Percentiles rank a stretch among this genome's conserved stretches.
phyloP scores from a whole-genome alignment of 1,284 basidiomycete species.

The Gomphus bonarii region DNA sequence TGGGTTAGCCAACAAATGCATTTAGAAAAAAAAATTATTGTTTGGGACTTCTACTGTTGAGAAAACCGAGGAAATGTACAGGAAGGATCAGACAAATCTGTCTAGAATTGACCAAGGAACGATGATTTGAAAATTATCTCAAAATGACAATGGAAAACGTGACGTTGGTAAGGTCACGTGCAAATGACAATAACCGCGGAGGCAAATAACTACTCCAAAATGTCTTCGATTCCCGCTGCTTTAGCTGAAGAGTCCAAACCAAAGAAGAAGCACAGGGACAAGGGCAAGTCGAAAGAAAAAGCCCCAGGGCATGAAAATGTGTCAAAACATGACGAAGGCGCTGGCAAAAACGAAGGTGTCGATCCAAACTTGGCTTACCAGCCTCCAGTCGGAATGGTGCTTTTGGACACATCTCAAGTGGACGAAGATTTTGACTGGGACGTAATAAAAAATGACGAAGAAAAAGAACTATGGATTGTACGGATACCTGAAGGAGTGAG shows the following conservation, averaged over 20 bases:
- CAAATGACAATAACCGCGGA: neutral
- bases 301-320: neutral
- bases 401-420: conserved; percentile 30
- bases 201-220: neutral
- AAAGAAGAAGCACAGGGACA: conserved; percentile 5
- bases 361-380: conserved; percentile 43
- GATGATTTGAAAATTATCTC: neutral
- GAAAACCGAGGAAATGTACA: no score
- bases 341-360: conserved; percentile 35
- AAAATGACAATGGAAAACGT: no score
- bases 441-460: conserved; percentile 41
- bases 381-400: conserved; percentile 39
- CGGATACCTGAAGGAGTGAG: conserved; percentile 56
- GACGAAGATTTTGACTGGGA: conserved; percentile 61
- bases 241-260: neutral
- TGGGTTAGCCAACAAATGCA: no score
- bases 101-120: no score
- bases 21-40: no score
- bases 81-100: no score
- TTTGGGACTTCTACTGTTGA: no score
- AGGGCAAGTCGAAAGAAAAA: conserved; percentile 3
- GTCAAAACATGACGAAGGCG: neutral
- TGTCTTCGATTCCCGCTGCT: neutral
- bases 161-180: no score
- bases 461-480: conserved; percentile 60